Percentiles rank a stretch among this genome's conserved stretches.
These are phyloP conservation scores for Backusella psychrophila DNA, from an alignment of 192 early-diverging fungal genomes.

Conservation along the genomic window DNA sequence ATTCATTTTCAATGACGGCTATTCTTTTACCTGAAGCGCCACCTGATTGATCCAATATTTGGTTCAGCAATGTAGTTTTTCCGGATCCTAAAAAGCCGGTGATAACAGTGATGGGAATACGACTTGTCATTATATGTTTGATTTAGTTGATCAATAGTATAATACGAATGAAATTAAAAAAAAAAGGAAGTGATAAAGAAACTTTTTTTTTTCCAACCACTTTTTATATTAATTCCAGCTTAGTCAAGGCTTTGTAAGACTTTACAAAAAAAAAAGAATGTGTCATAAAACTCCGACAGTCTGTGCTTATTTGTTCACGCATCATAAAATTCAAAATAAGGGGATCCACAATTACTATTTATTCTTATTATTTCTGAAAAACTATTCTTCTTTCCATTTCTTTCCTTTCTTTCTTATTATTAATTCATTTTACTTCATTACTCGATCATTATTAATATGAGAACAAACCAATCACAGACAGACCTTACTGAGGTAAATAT, in stretches of 20 bases:
- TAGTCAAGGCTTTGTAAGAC: neutral
- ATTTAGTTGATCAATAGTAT: neutral
- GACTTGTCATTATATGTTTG: neutral
- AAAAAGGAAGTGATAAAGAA: neutral
- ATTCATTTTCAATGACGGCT: slow-evolving; percentile 43
- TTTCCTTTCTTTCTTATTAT: neutral
- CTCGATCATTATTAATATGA: neutral
- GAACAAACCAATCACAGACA: neutral
- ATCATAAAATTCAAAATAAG: neutral
- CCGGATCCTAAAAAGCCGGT: slow-evolving; percentile 59
- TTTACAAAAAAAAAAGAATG: neutral
- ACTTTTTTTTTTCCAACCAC: neutral
- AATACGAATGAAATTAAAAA: neutral
- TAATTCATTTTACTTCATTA: neutral
- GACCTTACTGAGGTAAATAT: neutral
- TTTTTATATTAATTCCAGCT: neutral
- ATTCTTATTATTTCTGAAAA: neutral
- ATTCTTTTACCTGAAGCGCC: slow-evolving; percentile 15
- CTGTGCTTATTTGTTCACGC: slow-evolving; percentile 2
- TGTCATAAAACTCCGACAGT: neutral
- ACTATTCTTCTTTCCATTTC: neutral
- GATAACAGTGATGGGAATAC: slow-evolving; percentile 60
- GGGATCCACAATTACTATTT: neutral
- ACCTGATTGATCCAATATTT: slow-evolving; percentile 20
- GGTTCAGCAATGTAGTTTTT: slow-evolving; percentile 36